Conservation (phyloP, 225 moss, liverwort and hornwort genomes). For the Thuidium tamariscinum region DNA sequence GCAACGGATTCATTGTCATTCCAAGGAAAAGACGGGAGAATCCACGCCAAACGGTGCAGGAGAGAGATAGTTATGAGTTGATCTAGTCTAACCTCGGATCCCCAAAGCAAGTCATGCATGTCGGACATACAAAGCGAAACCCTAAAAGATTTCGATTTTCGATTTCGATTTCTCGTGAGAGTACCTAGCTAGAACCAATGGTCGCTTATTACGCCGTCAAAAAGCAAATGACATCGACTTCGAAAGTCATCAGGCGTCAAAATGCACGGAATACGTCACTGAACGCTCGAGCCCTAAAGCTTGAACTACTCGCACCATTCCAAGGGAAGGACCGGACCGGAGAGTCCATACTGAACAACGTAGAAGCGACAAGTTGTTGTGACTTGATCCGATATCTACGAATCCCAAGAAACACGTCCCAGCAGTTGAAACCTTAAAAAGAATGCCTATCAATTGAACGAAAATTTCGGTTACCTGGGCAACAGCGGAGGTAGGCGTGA, state of each 20-base stretch:
- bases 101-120: background rate
- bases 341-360: background rate
- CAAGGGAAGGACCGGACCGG: background rate
- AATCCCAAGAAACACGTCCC: too few species aligned
- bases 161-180: background rate
- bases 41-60: background rate
- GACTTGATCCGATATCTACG: background rate
- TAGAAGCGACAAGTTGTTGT: background rate
- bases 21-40: background rate
- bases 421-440: background rate
- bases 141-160: background rate
- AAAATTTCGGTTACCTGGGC: constrained; percentile 36
- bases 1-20: too few species aligned
- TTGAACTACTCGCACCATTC: too few species aligned
- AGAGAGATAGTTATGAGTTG: background rate
- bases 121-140: background rate
- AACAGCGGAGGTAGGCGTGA: constrained; percentile 75
- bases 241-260: background rate
- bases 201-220: background rate
- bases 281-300: background rate
- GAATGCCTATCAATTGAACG: background rate
- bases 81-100: background rate
- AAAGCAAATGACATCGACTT: background rate
- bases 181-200: background rate
- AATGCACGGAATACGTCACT: background rate